Base-by-base conservation (phyloP, 2,329 filamentous ascomycete genomes). In the Macroventuria anomochaeta region DNA sequence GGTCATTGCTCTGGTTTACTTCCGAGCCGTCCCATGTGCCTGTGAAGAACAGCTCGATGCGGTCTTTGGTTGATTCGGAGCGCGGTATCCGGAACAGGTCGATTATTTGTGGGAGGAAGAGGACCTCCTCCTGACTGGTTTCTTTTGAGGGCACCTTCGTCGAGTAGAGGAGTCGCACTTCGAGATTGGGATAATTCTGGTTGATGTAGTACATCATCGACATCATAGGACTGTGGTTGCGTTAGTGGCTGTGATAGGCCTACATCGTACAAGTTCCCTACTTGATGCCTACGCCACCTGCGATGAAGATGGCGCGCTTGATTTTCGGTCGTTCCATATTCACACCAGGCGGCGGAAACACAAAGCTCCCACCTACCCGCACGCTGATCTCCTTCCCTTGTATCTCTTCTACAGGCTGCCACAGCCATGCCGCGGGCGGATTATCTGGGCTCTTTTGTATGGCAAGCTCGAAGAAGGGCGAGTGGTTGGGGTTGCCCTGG, bases 271-370 rank as follows among this genome's bases (percentile, higher is more conserved):
- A 34, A 8, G 12, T 36, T 13, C 69, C 81, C 59, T 73, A 85
- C 84, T 96, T 96, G 51, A 96, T 87, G 0, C 91, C 91, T 18
- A 96, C 87, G 1, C 91, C 91, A 1, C 90, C 91, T 0, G 90
- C 91, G 12, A 96, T 80, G 57, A 96, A 87, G 3, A 96, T 83
- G 5, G 88, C 80, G 47, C 83, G 85, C 36, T 80, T 79, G 34
- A 88, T 77, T 4, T 71, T 61, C 4, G 51, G 51, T 11, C 28
- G 28, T 3, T 70, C 65, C 3, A 72, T 55, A 40, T 81, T 74
- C 17, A 82, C 57, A 17, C 74, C 72, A 0, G 79, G 76, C 0
- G 89, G 90, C 0, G 92, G 92, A 79, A 87, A 96, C 3, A 88
- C 82, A 66, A 96, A 96, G 62, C 85, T 87, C 0, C 92, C 92